Conservation (phyloP, 2,329 filamentous ascomycete genomes). For the Chaetothyriales sp. region DNA sequence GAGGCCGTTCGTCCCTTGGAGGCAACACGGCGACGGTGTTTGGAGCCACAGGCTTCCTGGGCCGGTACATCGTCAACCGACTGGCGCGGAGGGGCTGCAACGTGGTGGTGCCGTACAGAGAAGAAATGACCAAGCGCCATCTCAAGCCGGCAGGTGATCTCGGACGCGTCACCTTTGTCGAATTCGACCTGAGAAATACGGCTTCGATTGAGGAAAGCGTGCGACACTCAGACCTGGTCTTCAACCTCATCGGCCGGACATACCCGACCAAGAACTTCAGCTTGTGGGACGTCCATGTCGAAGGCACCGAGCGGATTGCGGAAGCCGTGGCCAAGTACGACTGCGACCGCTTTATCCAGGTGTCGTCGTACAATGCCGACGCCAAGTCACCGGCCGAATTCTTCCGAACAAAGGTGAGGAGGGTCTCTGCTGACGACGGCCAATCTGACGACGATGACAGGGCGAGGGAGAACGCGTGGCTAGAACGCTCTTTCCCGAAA, state of each 20-base stretch:
- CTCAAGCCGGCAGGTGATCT: conserved; percentile 93
- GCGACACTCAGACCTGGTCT: conserved; percentile 91
- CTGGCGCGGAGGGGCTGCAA: conserved; percentile 88
- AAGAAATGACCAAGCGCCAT: conserved; percentile 96
- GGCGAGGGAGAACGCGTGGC: conserved; percentile 70
- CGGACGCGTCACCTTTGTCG: conserved; percentile 76
- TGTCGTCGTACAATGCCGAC: conserved; percentile 87
- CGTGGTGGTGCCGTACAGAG: conserved; percentile 82
- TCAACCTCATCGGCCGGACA: conserved; percentile 86
- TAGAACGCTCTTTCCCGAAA: conserved; percentile 85
- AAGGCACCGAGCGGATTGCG: conserved; percentile 80
- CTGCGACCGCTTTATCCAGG: conserved; percentile 88
- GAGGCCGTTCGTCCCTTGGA: conserved; percentile 66
- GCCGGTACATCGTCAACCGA: conserved; percentile 93
- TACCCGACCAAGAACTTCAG: conserved; percentile 98
- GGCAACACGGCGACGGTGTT: conserved; percentile 96
- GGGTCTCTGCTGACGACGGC: background rate
- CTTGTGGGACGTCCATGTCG: conserved; percentile 81
- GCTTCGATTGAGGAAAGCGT: conserved; percentile 93
- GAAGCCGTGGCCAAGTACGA: conserved; percentile 97
- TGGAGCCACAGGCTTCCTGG: conserved; percentile 88
- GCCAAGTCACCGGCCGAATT: conserved; percentile 72
- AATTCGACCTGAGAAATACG: conserved; percentile 91
- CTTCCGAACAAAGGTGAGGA: conserved; percentile 67
- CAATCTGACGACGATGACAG: conserved; percentile 27